These are phyloP conservation scores for Candida nemodendra DNA, from an alignment of 805 yeast genomes.

Conservation along the genomic window DNA sequence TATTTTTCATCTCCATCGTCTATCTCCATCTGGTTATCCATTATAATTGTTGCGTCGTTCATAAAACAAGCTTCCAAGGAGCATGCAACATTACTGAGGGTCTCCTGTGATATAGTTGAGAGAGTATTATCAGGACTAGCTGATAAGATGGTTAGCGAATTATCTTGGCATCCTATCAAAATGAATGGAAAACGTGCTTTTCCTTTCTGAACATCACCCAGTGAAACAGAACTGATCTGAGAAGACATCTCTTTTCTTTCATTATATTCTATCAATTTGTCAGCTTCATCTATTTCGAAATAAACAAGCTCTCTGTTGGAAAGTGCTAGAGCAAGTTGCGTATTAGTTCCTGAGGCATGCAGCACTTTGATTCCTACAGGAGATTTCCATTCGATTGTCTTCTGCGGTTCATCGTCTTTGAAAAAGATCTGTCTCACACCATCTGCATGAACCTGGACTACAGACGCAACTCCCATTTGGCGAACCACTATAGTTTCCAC, in stretches of 20 bases:
- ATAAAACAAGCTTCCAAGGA: constrained; percentile 31
- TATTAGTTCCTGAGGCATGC: constrained; percentile 58
- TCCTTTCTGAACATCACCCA: constrained; percentile 51
- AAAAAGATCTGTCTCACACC: constrained; percentile 62
- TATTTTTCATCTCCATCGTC: constrained; percentile 17
- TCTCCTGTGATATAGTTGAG: constrained; percentile 63
- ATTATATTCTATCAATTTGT: constrained; percentile 68
- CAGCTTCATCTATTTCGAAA: constrained; percentile 72
- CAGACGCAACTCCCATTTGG: constrained; percentile 59
- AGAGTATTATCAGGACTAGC: constrained; percentile 58
- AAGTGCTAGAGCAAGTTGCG: constrained; percentile 69
- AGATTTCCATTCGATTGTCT: constrained; percentile 69
- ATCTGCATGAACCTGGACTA: constrained; percentile 70
- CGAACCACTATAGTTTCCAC: constrained; percentile 66
- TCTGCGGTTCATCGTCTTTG: constrained; percentile 27
- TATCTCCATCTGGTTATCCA: constrained; percentile 11
- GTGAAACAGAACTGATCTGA: constrained; percentile 45
- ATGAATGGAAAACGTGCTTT: constrained; percentile 52
- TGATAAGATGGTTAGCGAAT: constrained; percentile 66
- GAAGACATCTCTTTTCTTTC: constrained; percentile 55
- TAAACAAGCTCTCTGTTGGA: constrained; percentile 76
- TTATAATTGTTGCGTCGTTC: constrained; percentile 11
- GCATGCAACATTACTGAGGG: constrained; percentile 46
- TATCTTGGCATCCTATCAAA: constrained; percentile 71
- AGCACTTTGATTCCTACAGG: constrained; percentile 71